phyloP scores from a whole-genome alignment of 169 alveolate species.

The Eimeria falciformis region DNA sequence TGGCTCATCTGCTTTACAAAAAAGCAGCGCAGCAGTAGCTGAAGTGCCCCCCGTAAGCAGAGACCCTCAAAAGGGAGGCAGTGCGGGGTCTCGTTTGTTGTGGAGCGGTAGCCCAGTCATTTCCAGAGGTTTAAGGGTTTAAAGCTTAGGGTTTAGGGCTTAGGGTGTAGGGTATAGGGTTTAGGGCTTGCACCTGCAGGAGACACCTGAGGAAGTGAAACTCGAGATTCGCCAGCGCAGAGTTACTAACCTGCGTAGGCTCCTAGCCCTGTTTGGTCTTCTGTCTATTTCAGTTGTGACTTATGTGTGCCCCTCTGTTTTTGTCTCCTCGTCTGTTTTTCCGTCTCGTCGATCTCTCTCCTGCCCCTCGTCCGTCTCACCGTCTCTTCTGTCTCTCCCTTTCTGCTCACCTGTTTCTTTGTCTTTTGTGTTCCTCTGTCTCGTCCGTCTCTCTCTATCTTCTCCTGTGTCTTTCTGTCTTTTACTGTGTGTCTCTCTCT shows the following conservation, averaged over 20 bases:
- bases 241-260: background rate
- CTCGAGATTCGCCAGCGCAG: background rate
- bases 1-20: no score
- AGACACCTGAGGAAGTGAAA: conserved; percentile 12
- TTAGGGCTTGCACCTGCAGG: conserved; percentile 1
- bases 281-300: background rate
- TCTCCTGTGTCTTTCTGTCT: background rate
- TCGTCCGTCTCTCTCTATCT: background rate
- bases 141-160: no score
- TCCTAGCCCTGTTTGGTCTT: background rate
- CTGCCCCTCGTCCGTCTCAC: background rate
- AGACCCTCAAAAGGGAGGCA: no score
- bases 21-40: no score
- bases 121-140: no score
- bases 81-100: no score
- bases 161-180: no score
- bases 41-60: no score
- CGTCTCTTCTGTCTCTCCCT: background rate
- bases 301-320: background rate
- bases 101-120: no score
- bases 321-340: background rate
- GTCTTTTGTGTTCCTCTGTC: background rate
- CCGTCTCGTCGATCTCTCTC: background rate
- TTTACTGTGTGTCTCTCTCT: background rate
- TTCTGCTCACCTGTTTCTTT: background rate